A percentile compares a stretch with the other conserved stretches of the same genome.
phyloP scores from a whole-genome alignment of 108 stramenopile species.

The Phaeodactylum tricornutum region DNA sequence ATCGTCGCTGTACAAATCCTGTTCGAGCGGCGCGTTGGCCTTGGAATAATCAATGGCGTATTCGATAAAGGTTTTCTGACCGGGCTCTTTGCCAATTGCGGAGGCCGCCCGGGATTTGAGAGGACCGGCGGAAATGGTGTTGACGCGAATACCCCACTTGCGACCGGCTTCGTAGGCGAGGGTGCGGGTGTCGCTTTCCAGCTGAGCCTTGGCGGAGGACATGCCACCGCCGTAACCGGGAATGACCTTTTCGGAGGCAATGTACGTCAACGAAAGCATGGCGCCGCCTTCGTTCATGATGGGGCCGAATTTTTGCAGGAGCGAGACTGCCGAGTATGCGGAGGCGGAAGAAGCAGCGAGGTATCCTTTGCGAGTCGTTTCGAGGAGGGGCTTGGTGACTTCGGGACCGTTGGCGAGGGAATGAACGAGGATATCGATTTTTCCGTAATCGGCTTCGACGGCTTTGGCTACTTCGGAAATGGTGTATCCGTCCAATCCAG shows the following conservation, averaged over 20 bases:
- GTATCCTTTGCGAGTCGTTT: constrained; percentile 90
- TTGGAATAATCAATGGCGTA: constrained; percentile 97
- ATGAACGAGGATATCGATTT: constrained; percentile 95
- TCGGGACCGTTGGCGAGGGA: constrained; percentile 98
- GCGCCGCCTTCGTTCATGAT: constrained; percentile 92
- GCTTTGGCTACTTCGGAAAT: constrained; percentile 91
- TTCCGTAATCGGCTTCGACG: constrained; percentile 93
- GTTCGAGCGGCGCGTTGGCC: constrained; percentile 91
- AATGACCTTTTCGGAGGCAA: constrained; percentile 97
- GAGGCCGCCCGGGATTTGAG: constrained; percentile 93
- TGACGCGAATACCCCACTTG: constrained; percentile 89
- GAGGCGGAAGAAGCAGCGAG: constrained; percentile 94
- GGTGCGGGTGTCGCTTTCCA: constrained; percentile 92
- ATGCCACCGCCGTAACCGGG: constrained; percentile 98
- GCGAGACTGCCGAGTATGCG: constrained; percentile 93
- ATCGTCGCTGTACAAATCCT: constrained; percentile 97
- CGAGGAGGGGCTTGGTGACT: constrained; percentile 95
- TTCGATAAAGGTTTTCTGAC: constrained; percentile 95
- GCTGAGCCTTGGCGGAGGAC: constrained; percentile 95
- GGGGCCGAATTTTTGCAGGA: constrained; percentile 92
- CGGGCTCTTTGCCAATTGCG: constrained; percentile 87
- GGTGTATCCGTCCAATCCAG: constrained; percentile 89
- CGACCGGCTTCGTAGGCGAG: constrained; percentile 96
- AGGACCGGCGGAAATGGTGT: constrained; percentile 97
- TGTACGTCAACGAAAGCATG: constrained; percentile 94